Evolutionary conservation across 2,329 filamentous ascomycete genomes (phyloP), one percentile per base, ranked within the genome.

Genomic region (Sclerotiophoma versabilis): DNA sequence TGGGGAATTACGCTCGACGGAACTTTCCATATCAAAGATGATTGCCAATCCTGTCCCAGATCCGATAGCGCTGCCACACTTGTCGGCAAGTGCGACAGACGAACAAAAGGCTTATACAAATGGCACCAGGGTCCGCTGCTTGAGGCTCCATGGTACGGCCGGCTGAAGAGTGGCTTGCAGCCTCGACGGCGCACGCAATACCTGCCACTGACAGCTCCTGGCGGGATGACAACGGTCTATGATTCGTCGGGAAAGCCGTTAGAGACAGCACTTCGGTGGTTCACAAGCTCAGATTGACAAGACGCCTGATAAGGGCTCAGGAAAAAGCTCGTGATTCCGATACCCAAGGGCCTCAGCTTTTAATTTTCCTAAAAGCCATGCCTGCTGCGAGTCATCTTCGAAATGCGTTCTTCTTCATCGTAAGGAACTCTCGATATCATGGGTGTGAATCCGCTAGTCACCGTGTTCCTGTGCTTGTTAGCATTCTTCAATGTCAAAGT

Each of bases 361-460:
- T 15, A 10, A 3, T 19, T 26, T n/a, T 30, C 32, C 26, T 45
- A 48, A 53, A 17, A 5, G 11, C 5, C 5, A 19, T 43, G 11
- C 9, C 23, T 15, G 23, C 30, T 19, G 26, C 11, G 11, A 27
- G 14, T n/a, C 7, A 12, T 19, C 12, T 20, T 3, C 25, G 14
- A 4, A n/a, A 15, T 37, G 22, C 20, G 2, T 23, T n/a, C 9
- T 14, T 4, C 5, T 27, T 11, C 20, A 1, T 22, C 10, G 19
- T 9, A 36, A 37, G 11, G 2, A 34, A 17, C 11, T n/a, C 9
- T 22, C 12, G 14, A 17, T 20, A 53, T 25, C 23, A 58, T 60
- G 54, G 39, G 42, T 17, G 6, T 46, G 12, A 34, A 47, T 20
- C 48, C 48, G 34, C 41, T 58, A 27, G 33, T 58, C 29, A 33